Evolutionary conservation across 441 rosid genomes (phyloP), one percentile per base, ranked within the genome.

Genomic region (Cnidoscolus chayamansa): DNA sequence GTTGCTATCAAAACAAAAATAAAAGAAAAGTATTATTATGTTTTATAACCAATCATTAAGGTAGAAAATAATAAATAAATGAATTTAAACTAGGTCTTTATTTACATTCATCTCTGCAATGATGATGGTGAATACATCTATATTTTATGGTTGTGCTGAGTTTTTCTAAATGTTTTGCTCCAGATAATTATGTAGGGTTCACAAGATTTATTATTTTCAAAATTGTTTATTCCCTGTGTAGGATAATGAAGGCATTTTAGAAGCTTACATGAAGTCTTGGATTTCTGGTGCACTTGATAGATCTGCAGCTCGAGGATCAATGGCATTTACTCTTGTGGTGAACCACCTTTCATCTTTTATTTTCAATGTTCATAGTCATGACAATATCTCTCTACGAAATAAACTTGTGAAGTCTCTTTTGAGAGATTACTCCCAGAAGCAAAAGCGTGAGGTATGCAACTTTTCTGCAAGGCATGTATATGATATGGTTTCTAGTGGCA

Each of bases 221-320:
- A 55, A 30, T 3, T 35, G 43, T 51, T 37, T 61, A 58, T 25
- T 70, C 1, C 31, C 9, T 56, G 0, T 62, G 76, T 90, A 94
- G 97, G 90, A 90, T 61, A 81, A 92, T 51, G 94, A 89, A 68
- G 86, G 47, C 32, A 82, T 92, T 74, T 77, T 92, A 69, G 93
- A 92, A 80, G 97, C 90, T 15, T 92, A 92, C 69, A 81, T 79
- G 66, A 94, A 92, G 78, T 84, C 98, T 16, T 92, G 97, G 99
- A 80, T 83, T 57, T 75, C 90, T 54, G 92, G 93, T 65, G 87
- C 92, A 62, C 86, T 94, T 53, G 98, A 94, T 82, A 85, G 85
- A 85, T 93, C 97, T 32, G 83, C 83, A 68, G 69, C 74, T 19
- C 87, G 92, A 75, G 77, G 86, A 80, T 84, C 97, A 59, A 74